Conservation (phyloP, 2,329 filamentous ascomycete species). For the Microdochium trichocladiopsis region DNA sequence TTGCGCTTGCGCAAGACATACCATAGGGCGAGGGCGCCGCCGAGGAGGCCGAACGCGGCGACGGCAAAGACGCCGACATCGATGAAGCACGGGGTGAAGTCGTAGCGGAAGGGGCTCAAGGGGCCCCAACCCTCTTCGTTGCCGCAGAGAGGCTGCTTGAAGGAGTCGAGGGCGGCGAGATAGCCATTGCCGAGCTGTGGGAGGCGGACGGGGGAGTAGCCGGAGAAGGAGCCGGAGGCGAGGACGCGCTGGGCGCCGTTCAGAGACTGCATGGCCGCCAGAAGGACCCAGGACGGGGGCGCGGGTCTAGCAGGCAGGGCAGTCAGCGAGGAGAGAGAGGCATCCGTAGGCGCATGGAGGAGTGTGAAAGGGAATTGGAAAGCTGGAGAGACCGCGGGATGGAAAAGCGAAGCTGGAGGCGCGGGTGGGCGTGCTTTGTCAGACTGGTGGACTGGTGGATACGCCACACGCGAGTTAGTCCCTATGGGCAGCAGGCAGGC, state of each 20-base stretch:
- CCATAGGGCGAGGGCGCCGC: slow-evolving; percentile 72
- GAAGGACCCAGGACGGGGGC: slow-evolving; percentile 1
- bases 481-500: not conserved
- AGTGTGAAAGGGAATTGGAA: not conserved
- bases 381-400: not conserved
- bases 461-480: not conserved
- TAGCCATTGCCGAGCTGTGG: slow-evolving; percentile 50
- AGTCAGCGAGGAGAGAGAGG: not conserved
- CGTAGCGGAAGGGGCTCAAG: slow-evolving; percentile 76
- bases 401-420: not conserved
- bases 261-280: slow-evolving; percentile 26
- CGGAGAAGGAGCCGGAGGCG: slow-evolving; percentile 54
- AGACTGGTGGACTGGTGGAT: not conserved
- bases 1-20: slow-evolving; percentile 67
- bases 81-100: slow-evolving; percentile 96
- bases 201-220: slow-evolving; percentile 36
- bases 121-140: slow-evolving; percentile 95
- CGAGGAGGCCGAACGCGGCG: slow-evolving; percentile 70
- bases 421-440: not conserved
- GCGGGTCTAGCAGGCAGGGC: not conserved
- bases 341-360: not conserved
- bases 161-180: slow-evolving; percentile 41
- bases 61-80: slow-evolving; percentile 81
- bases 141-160: slow-evolving; percentile 71
- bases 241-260: slow-evolving; percentile 37